Percentiles rank a stretch among this genome's conserved stretches.
Conservation (phyloP, 139 green algal species). For the Chlorella ohadii region DNA sequence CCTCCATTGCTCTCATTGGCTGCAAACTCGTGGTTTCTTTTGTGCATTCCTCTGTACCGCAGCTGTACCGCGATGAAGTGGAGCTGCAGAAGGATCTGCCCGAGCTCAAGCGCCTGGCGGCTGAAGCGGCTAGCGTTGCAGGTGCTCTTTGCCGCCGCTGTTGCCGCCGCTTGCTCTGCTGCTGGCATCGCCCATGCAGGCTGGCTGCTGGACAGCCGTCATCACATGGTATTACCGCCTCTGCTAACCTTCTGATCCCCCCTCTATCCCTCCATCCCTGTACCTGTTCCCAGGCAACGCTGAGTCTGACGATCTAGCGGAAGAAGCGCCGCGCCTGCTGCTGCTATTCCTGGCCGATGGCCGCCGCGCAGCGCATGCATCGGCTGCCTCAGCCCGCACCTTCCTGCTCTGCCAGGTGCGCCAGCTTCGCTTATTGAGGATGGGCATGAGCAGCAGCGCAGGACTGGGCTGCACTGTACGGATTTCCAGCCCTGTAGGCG, state of each 20-base stretch:
- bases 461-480: no score
- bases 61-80: conserved; percentile 25
- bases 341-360: conserved; percentile 51
- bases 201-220: no score
- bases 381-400: conserved; percentile 30
- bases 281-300: not conserved
- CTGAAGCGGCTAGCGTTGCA: not conserved
- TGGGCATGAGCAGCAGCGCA: no score
- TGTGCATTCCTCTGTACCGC: not conserved
- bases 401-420: conserved; percentile 51
- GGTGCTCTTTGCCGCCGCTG: not conserved
- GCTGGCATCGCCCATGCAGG: no score
- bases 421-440: no score
- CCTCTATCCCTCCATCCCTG: not conserved
- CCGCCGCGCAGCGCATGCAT: not conserved
- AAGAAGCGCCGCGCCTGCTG: conserved; percentile 58
- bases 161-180: no score
- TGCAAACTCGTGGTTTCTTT: not conserved
- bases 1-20: no score
- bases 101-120: conserved; percentile 55
- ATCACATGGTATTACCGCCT: not conserved
- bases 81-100: conserved; percentile 9
- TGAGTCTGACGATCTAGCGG: not conserved
- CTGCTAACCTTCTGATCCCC: not conserved
- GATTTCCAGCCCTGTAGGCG: no score